Conservation (phyloP, 169 alveolate genomes). For the Perkinsus marinus region DNA sequence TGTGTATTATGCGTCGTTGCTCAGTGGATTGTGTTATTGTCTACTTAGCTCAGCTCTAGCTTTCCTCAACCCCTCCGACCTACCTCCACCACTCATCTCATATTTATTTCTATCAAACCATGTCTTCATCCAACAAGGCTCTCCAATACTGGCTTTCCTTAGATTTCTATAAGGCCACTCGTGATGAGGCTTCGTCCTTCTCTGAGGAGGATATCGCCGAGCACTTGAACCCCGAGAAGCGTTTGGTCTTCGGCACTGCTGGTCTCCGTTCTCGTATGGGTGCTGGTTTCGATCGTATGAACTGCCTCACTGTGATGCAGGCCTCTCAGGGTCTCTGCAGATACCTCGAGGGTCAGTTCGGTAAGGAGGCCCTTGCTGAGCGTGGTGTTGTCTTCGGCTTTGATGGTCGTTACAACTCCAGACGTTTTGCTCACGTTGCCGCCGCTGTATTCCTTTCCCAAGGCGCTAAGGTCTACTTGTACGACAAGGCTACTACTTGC, state of each 20-base stretch:
- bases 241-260: slow-evolving; percentile 14
- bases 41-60: too few relatives aligned
- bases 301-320: slow-evolving; percentile 53
- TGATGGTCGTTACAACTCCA: slow-evolving; percentile 60
- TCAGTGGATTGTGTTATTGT: too few relatives aligned
- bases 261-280: slow-evolving; percentile 61
- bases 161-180: background rate
- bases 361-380: slow-evolving; percentile 29
- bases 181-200: background rate
- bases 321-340: slow-evolving; percentile 61
- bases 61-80: too few relatives aligned
- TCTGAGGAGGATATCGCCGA: background rate
- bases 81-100: too few relatives aligned
- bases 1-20: too few relatives aligned
- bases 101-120: too few relatives aligned
- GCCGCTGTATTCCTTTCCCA: slow-evolving; percentile 55
- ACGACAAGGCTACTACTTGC: slow-evolving; percentile 25
- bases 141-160: background rate
- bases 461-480: slow-evolving; percentile 43
- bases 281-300: slow-evolving; percentile 55
- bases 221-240: background rate
- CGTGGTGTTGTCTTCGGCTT: slow-evolving; percentile 58
- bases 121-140: background rate
- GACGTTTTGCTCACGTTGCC: slow-evolving; percentile 43
- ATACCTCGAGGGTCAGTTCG: slow-evolving; percentile 39